Evolutionary conservation across 352 stramenopile species (phyloP), one percentile per base, ranked within the genome.

Genomic region (Bremia lactucae): DNA sequence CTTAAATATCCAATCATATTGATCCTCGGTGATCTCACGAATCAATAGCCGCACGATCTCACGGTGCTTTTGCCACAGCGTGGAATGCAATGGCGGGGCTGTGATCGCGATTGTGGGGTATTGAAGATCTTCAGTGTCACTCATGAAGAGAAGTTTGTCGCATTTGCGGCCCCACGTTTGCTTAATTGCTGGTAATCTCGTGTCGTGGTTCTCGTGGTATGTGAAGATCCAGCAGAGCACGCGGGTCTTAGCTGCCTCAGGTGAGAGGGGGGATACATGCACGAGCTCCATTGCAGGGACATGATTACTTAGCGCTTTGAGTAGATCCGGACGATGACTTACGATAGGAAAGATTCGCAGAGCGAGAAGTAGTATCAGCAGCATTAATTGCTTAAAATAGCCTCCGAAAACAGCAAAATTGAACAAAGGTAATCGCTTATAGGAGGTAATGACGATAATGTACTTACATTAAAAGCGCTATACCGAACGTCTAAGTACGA

Each of bases 61-160:
- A 19, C 80, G 71, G 51, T 90, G 77, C 49, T 88, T 88, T 48
- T 90, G 80, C 80, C 80, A 92, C 28, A 88, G 53, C 56, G 60
- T 80, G 36, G 88, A 68, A 39, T 92, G 79, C 33, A 73, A 48
- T 28, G 76, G 72, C 22, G 75, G 75, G 6, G 74, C 72, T 20
- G 52, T 52, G 39, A 88, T 77, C 20, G 62, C 63, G 24, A 88
- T 73, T 0, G 74, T 90, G 1, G 72, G 72, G 42, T 89, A 57
- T 19, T 15, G 24, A 15, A 54, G 25, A 41, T 93, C 77, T 52
- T 87, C 71, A 4, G 69, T 36, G 53, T 93, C 68, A 45, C 80
- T 93, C 73, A 93, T 89, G 49, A 93, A 90, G 1, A 93, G 38
- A n/a, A 93, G 50, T 62, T 90, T 90, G 56, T 90, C 80, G 46